Evolutionary conservation across 768 basidiomycete species (phyloP), one percentile per base, ranked within the genome.

Genomic region (Fibroporia radiculosa): DNA sequence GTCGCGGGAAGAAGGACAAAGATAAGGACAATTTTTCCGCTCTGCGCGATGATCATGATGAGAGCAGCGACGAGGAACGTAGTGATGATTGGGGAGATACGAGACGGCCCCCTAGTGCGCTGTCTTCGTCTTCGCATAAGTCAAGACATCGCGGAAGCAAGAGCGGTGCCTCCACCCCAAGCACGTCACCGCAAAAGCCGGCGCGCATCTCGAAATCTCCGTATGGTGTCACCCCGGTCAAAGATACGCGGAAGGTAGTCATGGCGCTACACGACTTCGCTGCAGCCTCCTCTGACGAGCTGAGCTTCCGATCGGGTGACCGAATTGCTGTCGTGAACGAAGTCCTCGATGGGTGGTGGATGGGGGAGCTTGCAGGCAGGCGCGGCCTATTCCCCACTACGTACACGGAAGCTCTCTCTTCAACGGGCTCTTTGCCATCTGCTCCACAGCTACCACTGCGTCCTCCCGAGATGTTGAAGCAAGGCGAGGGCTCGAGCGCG

Each of bases 261-360:
- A 74, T 78, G 35, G 90, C 88, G 0, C 55, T 85, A 52, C 79
- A 84, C 57, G 84, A 86, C 60, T 93, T 90, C 61, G 62, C 53
- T 4, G 55, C 67, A 0, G 86, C 80, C 2, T 80, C 80, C 2
- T 66, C 76, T 1, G 91, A 93, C 52, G 92, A 95, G 61, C 68
- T 96, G 28, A 73, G 73, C 33, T 83, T 95, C 66, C 73, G 67
- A 46, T 66, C 71, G 4, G 92, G 90, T 0, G 82, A 84, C 31
- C 78, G 88, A 52, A 84, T 96, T 45, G 62, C 72, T 12, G 80
- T 93, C 23, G 54, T 88, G 23, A 80, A 79, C 26, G 89, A 93
- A 59, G 86, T 92, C 1, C 68, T 90, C 26, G 85, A 88, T 49
- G 90, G 80, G 48, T 93, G 92, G 92, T 93, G 89, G 85, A 76